Evolutionary conservation across 2,329 filamentous ascomycete species (phyloP).

Genomic region (Huntiella savannae): DNA sequence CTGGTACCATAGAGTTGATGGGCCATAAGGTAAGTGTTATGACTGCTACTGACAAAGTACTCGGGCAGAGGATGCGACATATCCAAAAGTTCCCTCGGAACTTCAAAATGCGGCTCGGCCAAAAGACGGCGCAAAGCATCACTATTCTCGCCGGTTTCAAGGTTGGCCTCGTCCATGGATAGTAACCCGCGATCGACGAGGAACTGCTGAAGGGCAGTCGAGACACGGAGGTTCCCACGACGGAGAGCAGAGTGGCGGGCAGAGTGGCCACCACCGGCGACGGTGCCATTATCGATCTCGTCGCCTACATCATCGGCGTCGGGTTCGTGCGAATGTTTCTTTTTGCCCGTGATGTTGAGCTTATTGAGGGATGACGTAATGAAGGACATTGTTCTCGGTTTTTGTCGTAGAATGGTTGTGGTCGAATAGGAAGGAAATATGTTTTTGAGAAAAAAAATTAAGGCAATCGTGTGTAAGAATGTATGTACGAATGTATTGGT

Average conservation of each 20-base stretch:
- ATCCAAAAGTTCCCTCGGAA: conserved; percentile 35
- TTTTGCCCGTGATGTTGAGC: conserved; percentile 7
- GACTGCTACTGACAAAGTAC: conserved; percentile 54
- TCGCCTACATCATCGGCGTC: conserved; percentile 36
- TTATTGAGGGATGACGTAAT: conserved; percentile 10
- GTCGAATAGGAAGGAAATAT: not conserved
- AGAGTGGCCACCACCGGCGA: conserved; percentile 42
- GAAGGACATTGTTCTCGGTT: conserved; percentile 10
- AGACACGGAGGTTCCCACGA: conserved; percentile 37
- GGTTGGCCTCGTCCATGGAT: conserved; percentile 25
- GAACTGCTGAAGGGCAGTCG: conserved; percentile 35
- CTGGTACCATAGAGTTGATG: conserved; percentile 50
- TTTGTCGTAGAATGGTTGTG: not conserved
- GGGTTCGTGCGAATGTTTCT: conserved; percentile 13
- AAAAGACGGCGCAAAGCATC: conserved; percentile 31
- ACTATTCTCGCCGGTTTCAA: conserved; percentile 26
- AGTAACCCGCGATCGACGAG: conserved; percentile 34
- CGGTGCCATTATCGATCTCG: conserved; percentile 27
- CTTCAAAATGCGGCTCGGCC: conserved; percentile 35
- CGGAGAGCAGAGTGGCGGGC: conserved; percentile 27
- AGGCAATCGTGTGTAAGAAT: no score
- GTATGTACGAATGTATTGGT: not conserved
- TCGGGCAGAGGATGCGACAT: conserved; percentile 42
- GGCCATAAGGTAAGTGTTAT: conserved; percentile 54
- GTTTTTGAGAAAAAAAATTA: no score